These are phyloP conservation scores for Heritiera littoralis DNA, from an alignment of 345 rosid species.

Conservation along the genomic window DNA sequence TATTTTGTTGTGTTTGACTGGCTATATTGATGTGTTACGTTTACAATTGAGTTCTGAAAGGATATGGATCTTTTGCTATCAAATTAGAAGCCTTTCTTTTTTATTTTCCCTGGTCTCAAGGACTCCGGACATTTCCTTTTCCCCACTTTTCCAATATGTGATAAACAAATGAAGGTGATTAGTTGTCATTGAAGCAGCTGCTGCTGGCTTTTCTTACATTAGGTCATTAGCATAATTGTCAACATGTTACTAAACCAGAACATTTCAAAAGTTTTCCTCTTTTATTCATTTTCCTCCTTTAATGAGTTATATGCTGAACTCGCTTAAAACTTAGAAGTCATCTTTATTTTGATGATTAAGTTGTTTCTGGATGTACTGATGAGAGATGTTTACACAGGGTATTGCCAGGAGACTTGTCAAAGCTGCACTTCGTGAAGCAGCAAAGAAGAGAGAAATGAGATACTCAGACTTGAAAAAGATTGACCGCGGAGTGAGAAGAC, in stretches of 20 bases:
- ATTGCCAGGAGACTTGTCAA: constrained; percentile 74
- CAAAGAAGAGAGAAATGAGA: constrained; percentile 95
- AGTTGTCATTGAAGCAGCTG: not conserved
- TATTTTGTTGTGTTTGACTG: constrained; percentile 7
- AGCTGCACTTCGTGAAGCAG: constrained; percentile 82
- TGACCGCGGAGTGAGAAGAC: constrained; percentile 92
- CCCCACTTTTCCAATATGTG: not conserved
- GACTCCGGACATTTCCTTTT: constrained; percentile 3
- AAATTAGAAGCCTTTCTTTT: constrained; percentile 14
- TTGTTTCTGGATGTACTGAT: not conserved
- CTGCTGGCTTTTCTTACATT: not conserved
- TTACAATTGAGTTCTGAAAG: constrained; percentile 3
- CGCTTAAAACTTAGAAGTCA: constrained; percentile 3
- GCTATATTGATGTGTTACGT: not conserved
- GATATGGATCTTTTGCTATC: not conserved
- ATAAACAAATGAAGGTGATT: constrained; percentile 16
- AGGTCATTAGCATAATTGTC: not conserved
- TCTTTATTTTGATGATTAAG: not conserved
- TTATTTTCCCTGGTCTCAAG: not conserved
- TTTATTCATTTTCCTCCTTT: not conserved
- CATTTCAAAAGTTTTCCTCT: not conserved
- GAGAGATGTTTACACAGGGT: constrained; percentile 46
- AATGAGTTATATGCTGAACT: not conserved
- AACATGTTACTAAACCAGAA: not conserved
- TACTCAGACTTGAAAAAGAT: constrained; percentile 93